phyloP scores from a whole-genome alignment of 2,329 filamentous ascomycete species.

The Penicillium glabrum region DNA sequence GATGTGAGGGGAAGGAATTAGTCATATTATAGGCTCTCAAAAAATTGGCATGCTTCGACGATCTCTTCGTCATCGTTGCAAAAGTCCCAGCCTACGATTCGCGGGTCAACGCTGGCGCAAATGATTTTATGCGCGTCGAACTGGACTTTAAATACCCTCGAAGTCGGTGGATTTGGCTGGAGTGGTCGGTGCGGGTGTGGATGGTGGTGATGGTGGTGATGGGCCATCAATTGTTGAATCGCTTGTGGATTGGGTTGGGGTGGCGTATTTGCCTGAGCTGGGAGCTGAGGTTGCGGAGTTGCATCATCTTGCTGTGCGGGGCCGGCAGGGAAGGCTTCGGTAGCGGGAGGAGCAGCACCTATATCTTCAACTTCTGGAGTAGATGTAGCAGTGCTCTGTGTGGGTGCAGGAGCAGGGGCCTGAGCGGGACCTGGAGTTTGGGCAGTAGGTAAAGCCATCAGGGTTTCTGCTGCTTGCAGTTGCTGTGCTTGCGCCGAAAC shows the following conservation, averaged over 20 bases:
- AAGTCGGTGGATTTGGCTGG: constrained; percentile 40
- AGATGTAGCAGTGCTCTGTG: not conserved
- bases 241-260: not conserved
- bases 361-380: not conserved
- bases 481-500: constrained; percentile 23
- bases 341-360: not conserved
- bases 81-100: constrained; percentile 98
- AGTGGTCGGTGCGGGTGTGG: constrained; percentile 22
- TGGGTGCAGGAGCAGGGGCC: not conserved
- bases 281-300: not conserved
- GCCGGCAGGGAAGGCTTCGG: not conserved
- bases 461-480: constrained; percentile 17
- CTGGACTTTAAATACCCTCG: constrained; percentile 90
- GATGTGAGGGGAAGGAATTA: not conserved
- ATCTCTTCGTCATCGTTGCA: constrained; percentile 81
- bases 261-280: not conserved
- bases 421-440: not conserved
- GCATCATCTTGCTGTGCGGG: constrained; percentile 2
- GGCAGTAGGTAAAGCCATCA: constrained; percentile 8
- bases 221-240: not conserved
- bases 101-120: constrained; percentile 86
- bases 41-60: constrained; percentile 75
- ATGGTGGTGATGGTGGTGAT: constrained; percentile 20
- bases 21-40: constrained; percentile 50
- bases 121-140: constrained; percentile 93